Evolutionary conservation across 805 yeast species (phyloP), one percentile per base, ranked within the genome.

Genomic region (Teunomyces panamensis): DNA sequence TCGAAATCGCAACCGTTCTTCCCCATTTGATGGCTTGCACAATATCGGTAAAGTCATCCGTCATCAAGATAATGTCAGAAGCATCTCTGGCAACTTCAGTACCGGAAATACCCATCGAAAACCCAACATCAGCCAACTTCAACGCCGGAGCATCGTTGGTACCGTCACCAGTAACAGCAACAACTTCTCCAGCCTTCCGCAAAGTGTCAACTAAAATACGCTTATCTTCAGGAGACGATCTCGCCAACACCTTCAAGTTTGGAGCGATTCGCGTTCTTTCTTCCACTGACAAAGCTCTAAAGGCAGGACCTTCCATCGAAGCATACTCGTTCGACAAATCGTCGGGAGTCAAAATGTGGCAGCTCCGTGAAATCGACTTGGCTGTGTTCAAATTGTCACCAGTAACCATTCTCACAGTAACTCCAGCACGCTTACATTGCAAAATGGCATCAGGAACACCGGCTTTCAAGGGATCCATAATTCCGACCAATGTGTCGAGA

Each of bases 51-150:
- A 94, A 94, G 71, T 94, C 96, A 70, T 94, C 96, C 41, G 92
- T 91, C 94, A 89, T 89, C 53, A 89, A 77, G 56, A 89, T 88
- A 56, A 89, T 89, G 69, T 89, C 96, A 8, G 92, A 88, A 6
- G 99, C 99, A 64, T 94, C 99, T 66, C 97, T 82, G 8, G 99
- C 99, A 52, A 94, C 98, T 69, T 94, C 99, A 2, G 99, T 94
- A 55, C 99, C 99, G 7, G 96, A 79, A 51, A 91, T 89, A 55
- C 99, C 99, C 99, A 94, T 94, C 2, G 98, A 88, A 63, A 94
- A 92, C 1, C 99, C 99, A 49, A 94, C 96, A 69, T 94, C 98
- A 0, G 99, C 99, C 49, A 91, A 75, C 62, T 92, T 89, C 61
- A 94, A 78, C 3, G 99, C 98, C 11, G 97, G 97, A 0, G 98